These are phyloP conservation scores for Colletotrichum lindemuthianum DNA, from an alignment of 2,329 filamentous ascomycete species.

Conservation along the genomic window DNA sequence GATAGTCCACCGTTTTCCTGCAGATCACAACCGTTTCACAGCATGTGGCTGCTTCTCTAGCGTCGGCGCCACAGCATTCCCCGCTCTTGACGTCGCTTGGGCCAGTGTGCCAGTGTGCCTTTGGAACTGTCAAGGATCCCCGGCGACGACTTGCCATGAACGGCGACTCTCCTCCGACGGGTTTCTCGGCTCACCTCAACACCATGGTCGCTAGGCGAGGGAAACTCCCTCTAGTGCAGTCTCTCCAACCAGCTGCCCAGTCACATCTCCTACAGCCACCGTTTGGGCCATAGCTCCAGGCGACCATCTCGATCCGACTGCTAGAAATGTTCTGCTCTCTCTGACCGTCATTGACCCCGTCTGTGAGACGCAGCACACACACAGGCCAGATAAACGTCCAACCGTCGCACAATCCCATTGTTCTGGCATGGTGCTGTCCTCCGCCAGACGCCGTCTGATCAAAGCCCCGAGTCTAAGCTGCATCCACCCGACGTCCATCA, in stretches of 20 bases:
- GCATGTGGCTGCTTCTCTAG: slow-evolving; percentile 21
- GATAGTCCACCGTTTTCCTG: slow-evolving; percentile 22
- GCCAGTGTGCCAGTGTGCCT: slow-evolving; percentile 1
- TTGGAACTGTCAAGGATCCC: neutral
- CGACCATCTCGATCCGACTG: slow-evolving; percentile 13
- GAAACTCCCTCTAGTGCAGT: slow-evolving; percentile 5
- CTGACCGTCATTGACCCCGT: neutral
- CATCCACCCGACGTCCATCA: slow-evolving; percentile 27
- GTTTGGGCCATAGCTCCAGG: neutral
- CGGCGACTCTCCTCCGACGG: slow-evolving; percentile 27
- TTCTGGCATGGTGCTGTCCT: slow-evolving; percentile 16
- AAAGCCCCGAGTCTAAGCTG: slow-evolving; percentile 11
- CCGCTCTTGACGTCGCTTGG: slow-evolving; percentile 29
- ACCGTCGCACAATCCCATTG: slow-evolving; percentile 28
- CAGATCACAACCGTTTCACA: slow-evolving; percentile 29
- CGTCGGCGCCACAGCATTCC: slow-evolving; percentile 27
- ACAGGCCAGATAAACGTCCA: slow-evolving; percentile 17
- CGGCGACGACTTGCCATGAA: slow-evolving; percentile 10
- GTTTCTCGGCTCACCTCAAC: slow-evolving; percentile 18
- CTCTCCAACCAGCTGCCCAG: slow-evolving; percentile 7
- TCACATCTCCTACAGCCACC: slow-evolving; percentile 2
- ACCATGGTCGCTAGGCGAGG: slow-evolving; percentile 9
- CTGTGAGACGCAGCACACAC: slow-evolving; percentile 9
- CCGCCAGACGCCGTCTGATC: slow-evolving; percentile 29
- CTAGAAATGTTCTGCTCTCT: neutral